A percentile compares a stretch with the other conserved stretches of the same genome.
Conservation (phyloP, 345 rosid species). For the Cardiospermum halicacabum region DNA sequence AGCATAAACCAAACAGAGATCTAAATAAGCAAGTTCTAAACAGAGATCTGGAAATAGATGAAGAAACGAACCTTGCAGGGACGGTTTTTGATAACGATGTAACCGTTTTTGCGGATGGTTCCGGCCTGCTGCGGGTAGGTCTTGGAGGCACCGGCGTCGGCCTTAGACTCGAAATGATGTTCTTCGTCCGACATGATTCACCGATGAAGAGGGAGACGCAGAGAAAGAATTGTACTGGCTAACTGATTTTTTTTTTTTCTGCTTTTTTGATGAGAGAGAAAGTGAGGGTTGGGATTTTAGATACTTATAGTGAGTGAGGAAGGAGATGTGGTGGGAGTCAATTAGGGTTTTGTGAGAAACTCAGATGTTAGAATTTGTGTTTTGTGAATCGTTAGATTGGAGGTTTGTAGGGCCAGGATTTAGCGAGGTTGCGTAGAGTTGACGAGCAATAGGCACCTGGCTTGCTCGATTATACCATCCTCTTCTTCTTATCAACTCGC, state of each 20-base stretch:
- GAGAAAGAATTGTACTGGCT: no score
- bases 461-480: no score
- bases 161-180: constrained; percentile 63
- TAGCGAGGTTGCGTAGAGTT: neutral
- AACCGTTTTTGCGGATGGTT: constrained; percentile 58
- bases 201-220: neutral
- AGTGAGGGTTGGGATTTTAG: neutral
- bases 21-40: neutral
- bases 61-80: constrained; percentile 46
- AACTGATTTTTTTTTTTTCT: no score
- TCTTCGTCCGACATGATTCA: constrained; percentile 60
- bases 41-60: neutral
- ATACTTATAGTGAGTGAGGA: neutral
- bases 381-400: constrained; percentile 20
- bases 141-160: constrained; percentile 70
- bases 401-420: constrained; percentile 11
- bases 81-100: constrained; percentile 55
- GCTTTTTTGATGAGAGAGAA: neutral
- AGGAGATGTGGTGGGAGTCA: neutral
- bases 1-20: neutral
- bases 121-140: constrained; percentile 72
- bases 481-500: neutral
- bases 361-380: neutral
- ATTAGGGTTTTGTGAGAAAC: constrained; percentile 1
- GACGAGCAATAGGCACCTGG: constrained; percentile 3